Base-by-base conservation (phyloP, 2,329 filamentous ascomycete species). In the Diaporthe humulicola region DNA sequence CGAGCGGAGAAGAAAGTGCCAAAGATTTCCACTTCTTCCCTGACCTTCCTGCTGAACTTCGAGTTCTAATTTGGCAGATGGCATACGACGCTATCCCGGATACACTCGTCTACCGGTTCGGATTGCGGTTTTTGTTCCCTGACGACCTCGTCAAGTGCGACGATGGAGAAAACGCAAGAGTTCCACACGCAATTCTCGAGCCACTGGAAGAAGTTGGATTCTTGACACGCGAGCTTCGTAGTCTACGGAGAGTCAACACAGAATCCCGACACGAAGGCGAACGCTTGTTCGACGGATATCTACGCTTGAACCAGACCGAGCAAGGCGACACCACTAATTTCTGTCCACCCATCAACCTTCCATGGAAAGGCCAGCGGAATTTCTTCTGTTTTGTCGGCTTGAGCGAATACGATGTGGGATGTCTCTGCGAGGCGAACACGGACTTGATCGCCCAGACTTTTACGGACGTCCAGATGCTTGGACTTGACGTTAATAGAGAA, bases 351-450 rank as follows among this genome's bases (percentile, higher is more conserved):
- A 67, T 67, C 6, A 38, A 4, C 14, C 42, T 67, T 7, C 64
- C 64, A 14, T 67, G 64, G 64, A 52, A 50, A 12, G 0, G 1
- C 14, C 1, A 3, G 2, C 8, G 0, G 1, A 52, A 12, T 4
- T 28, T 52, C 4, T 38, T 67, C 4, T 67, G 45, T 12, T 25
- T 67, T 7, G 30, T 38, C 2, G 22, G 4, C 42, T 19, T 50
- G 30, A 2, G 1, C 2, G 12, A 25, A 2, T 15, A 1, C 1
- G 28, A 17, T 25, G 1, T 52, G 45, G 2, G 1, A 0, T 14
- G 12, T 7, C 22, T 52, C 22, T 2, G 7, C 0, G 0, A 10
- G 6, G 45, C 42, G 12, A 25, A 14, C 22, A 28, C 8, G 22
- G 0, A 0, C 4, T 38, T 67, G 6, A 52, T 67, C 61, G 8